Evolutionary conservation across 768 basidiomycete species (phyloP), one percentile per base, ranked within the genome.

Genomic region (Mycena sanguinolenta): DNA sequence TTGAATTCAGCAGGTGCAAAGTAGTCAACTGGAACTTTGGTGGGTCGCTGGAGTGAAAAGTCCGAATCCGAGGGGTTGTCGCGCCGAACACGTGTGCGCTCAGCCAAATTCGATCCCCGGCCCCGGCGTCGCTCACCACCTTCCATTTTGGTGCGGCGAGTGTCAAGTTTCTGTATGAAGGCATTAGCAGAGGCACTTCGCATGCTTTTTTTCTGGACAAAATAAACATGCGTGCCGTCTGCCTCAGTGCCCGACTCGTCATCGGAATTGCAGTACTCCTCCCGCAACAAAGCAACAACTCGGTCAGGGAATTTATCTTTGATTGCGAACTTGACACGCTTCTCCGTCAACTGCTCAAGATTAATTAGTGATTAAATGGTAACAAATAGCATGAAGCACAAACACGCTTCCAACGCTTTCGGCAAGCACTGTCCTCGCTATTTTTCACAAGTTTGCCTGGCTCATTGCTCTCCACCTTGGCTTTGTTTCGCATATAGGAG

Each of bases 1-100:
- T 79, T 79, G 73, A 75, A 79, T n/a, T 52, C 63, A 12, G 49
- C 58, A 3, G 76, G 78, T 21, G 74, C 67, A 65, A 77, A 77
- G 72, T 69, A 79, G 55, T 79, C 75, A 32, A 79, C 69, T 2
- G 74, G 73, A 2, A 72, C 74, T 14, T 55, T 16, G 27, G 73
- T 65, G 16, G 69, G 71, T 13, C 69, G 50, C 23, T 67, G 57
- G 19, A 36, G 21, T 2, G 46, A n/a, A n/a, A n/a, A n/a, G n/a
- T n/a, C n/a, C n/a, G n/a, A n/a, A n/a, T n/a, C n/a, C n/a, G n/a
- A n/a, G 53, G n/a, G n/a, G n/a, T n/a, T n/a, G n/a, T n/a, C n/a
- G n/a, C n/a, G n/a, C n/a, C n/a, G n/a, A n/a, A n/a, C n/a, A n/a
- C n/a, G n/a, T n/a, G n/a, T n/a, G n/a, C n/a, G n/a, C n/a, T n/a